Evolutionary conservation across 352 stramenopile genomes (phyloP), one percentile per base, ranked within the genome.

Genomic region (Paralagenidium karlingii): DNA sequence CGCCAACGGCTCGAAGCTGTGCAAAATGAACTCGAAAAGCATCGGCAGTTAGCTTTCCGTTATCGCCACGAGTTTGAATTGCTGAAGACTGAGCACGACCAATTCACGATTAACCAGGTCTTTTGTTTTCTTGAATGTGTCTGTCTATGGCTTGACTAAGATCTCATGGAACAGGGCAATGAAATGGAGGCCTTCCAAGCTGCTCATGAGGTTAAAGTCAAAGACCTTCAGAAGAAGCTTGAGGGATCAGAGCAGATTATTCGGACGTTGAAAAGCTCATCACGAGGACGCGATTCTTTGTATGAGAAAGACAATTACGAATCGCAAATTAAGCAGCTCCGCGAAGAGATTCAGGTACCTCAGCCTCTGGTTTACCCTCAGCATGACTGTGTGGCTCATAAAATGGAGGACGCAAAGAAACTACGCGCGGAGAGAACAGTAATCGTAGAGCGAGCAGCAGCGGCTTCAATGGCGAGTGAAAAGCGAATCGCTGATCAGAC

Each of bases 71-170:
- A 88, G 36, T 79, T 68, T 45, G 79, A 92, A 43, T 50, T 82
- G 6, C 38, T 92, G 16, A 88, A 89, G 53, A 77, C 76, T 22
- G 78, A 89, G 58, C 87, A 85, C 60, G 78, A 89, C 37, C 73
- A 89, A 55, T 86, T 68, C 44, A 63, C 71, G 0, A 61, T 83
- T 20, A 68, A 88, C 33, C 75, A 89, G 48, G 68, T n/a, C n/a
- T n/a, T n/a, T n/a, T n/a, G n/a, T 15, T 11, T 1, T 18, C 19
- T 42, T 18, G 12, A n/a, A n/a, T n/a, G n/a, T n/a, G n/a, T n/a
- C n/a, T n/a, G n/a, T n/a, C 5, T 24, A 21, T 6, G 7, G 32
- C 7, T 19, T 18, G 15, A 42, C 40, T 21, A n/a, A n/a, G n/a
- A n/a, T n/a, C n/a, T n/a, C n/a, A n/a, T 2, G n/a, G 6, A 38